Percentiles rank a stretch among this genome's conserved stretches.
Evolutionary conservation across 768 basidiomycete species (phyloP).

Genomic region (Leccinum rimulosum): DNA sequence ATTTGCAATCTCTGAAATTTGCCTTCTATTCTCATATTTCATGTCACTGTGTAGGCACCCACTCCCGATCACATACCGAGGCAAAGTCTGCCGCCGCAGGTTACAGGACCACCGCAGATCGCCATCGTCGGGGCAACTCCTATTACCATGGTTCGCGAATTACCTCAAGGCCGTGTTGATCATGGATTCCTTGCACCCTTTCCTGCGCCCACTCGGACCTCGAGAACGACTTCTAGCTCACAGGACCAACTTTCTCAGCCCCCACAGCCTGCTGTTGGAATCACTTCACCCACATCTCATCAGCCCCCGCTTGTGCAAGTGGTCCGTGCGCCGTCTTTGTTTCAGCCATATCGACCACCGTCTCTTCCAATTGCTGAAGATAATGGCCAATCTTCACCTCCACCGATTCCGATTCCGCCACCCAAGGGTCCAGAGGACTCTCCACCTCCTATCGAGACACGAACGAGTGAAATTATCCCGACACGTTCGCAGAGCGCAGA

Average conservation of each 20-base stretch:
- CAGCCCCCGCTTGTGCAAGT: slow-evolving; percentile 11
- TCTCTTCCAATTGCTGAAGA: slow-evolving; percentile 18
- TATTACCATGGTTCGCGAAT: slow-evolving; percentile 12
- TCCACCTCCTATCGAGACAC: slow-evolving; percentile 21
- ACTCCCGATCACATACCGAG: slow-evolving; percentile 19
- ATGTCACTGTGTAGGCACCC: slow-evolving; percentile 12
- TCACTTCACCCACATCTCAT: slow-evolving; percentile 10
- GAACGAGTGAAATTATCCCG: slow-evolving; percentile 26
- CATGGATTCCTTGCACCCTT: slow-evolving; percentile 26
- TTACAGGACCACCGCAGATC: slow-evolving; percentile 28
- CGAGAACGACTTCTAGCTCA: slow-evolving; percentile 24
- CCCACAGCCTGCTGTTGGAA: slow-evolving; percentile 13
- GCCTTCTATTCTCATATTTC: slow-evolving; percentile 9
- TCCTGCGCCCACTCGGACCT: slow-evolving; percentile 24
- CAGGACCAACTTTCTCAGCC: slow-evolving; percentile 21
- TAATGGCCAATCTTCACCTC: slow-evolving; percentile 25
- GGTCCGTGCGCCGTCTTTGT: slow-evolving; percentile 22
- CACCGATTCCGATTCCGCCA: slow-evolving; percentile 30
- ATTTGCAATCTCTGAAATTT: not conserved
- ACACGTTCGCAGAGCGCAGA: slow-evolving; percentile 15
- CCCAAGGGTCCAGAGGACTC: slow-evolving; percentile 25
- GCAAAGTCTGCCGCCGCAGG: slow-evolving; percentile 11
- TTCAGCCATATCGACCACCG: slow-evolving; percentile 23
- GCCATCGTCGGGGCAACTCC: slow-evolving; percentile 33
- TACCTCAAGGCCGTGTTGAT: slow-evolving; percentile 26